Percentiles rank a stretch among this genome's conserved stretches.
These are phyloP conservation scores for Poa pratensis DNA, from an alignment of 176 grass and related monocot genomes.

Conservation along the genomic window DNA sequence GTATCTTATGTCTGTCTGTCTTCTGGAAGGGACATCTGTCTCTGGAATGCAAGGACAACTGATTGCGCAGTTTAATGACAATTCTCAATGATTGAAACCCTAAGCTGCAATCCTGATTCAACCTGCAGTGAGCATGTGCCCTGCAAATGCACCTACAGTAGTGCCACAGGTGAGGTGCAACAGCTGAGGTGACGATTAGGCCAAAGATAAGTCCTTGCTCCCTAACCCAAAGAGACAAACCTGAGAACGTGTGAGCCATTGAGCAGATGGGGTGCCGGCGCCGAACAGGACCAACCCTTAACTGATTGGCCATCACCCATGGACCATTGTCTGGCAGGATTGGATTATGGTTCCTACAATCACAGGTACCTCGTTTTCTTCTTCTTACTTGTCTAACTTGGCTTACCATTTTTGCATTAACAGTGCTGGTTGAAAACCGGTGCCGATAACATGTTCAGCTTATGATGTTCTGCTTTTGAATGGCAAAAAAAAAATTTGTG, in stretches of 20 bases:
- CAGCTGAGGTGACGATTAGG: conserved; percentile 36
- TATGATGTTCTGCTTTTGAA: background rate
- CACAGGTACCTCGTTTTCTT: background rate
- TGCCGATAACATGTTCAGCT: background rate
- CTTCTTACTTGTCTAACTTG: background rate
- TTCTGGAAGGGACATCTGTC: background rate
- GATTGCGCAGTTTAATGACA: background rate
- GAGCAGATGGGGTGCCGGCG: conserved; percentile 35
- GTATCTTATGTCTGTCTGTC: background rate
- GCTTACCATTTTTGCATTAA: background rate
- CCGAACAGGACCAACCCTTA: conserved; percentile 25
- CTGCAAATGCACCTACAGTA: conserved; percentile 27
- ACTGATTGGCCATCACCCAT: conserved; percentile 33
- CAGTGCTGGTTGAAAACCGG: background rate
- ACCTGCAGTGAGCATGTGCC: background rate
- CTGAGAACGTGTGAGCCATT: conserved; percentile 47
- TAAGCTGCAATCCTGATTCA: conserved; percentile 3
- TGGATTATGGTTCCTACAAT: background rate
- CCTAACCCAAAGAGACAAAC: conserved; percentile 43
- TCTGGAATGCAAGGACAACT: background rate
- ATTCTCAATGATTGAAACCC: background rate
- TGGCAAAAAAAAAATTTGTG: background rate
- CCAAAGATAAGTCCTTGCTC: background rate
- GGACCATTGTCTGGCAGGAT: conserved; percentile 11
- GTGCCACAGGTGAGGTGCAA: conserved; percentile 19